Evolutionary conservation across 805 yeast genomes (phyloP).

Genomic region (Yarrowia deformans): DNA sequence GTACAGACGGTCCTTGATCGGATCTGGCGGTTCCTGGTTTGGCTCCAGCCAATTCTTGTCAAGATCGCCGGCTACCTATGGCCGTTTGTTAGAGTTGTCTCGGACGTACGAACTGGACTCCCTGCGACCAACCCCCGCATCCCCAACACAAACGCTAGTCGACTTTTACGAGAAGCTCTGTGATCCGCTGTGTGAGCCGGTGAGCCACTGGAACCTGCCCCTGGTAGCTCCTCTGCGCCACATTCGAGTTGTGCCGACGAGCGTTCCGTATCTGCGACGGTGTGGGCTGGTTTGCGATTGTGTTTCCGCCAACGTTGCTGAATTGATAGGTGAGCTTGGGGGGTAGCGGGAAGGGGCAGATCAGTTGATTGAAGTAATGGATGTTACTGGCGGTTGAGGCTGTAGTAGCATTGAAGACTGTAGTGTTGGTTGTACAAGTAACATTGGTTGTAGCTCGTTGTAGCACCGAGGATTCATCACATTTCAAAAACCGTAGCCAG

Average conservation of each 20-base stretch:
- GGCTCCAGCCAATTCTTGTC: constrained; percentile 19
- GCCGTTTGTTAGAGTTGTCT: constrained; percentile 21
- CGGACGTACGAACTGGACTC: constrained; percentile 19
- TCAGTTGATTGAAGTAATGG: too few relatives aligned
- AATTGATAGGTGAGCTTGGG: not conserved
- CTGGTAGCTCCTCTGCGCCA: constrained; percentile 8
- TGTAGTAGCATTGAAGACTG: too few relatives aligned
- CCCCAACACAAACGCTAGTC: constrained; percentile 17
- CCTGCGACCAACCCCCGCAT: not conserved
- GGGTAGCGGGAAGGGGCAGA: too few relatives aligned
- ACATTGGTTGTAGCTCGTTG: too few relatives aligned
- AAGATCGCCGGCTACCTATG: constrained; percentile 16
- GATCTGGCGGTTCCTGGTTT: constrained; percentile 7
- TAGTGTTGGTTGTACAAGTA: too few relatives aligned
- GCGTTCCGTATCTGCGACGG: not conserved
- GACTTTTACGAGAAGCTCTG: constrained; percentile 21
- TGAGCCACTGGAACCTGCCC: constrained; percentile 10
- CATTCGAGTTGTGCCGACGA: not conserved
- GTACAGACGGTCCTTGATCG: constrained; percentile 21
- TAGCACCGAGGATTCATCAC: too few relatives aligned
- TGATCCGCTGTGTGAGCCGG: constrained; percentile 12
- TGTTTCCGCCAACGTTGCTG: not conserved
- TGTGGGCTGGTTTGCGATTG: not conserved
- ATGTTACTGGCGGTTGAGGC: too few relatives aligned
- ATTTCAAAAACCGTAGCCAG: too few relatives aligned